Conservation (phyloP, 202 grass and related monocot species). For the Carex arenaria region DNA sequence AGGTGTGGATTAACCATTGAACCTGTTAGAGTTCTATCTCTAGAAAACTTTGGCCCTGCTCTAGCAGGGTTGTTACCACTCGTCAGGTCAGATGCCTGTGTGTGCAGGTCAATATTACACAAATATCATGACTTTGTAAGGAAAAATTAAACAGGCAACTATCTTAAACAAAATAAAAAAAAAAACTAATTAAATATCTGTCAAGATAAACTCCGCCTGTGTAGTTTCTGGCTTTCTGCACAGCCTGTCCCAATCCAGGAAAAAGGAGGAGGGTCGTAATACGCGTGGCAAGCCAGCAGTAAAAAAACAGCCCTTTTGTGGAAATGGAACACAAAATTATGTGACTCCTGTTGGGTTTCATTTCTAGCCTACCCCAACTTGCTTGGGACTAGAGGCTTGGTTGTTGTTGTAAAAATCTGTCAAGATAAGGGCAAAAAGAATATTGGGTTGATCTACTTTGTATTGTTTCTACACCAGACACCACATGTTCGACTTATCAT, state of each 20-base stretch:
- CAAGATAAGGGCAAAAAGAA: not conserved
- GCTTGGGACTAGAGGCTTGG: no score
- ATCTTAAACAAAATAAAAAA: not conserved
- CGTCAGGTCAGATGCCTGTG: not conserved
- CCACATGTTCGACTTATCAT: not conserved
- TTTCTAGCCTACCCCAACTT: no score
- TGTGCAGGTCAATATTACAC: not conserved
- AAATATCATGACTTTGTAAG: not conserved
- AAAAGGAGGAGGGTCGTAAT: no score
- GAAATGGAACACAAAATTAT: no score
- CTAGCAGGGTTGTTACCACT: not conserved
- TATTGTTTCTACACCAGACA: not conserved
- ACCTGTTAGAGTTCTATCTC: not conserved
- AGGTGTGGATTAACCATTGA: not conserved
- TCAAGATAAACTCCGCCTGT: not conserved
- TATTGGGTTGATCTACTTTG: not conserved
- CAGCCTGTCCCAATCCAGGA: no score
- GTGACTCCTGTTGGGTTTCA: no score
- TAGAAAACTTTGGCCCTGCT: not conserved
- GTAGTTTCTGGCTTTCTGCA: no score
- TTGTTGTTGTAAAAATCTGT: not conserved
- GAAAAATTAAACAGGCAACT: not conserved
- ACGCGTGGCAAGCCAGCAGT: no score
- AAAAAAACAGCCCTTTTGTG: no score
- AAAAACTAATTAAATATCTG: not conserved